Evolutionary conservation across 2,329 filamentous ascomycete species (phyloP).

Genomic region (Paracamarosporium sp.): DNA sequence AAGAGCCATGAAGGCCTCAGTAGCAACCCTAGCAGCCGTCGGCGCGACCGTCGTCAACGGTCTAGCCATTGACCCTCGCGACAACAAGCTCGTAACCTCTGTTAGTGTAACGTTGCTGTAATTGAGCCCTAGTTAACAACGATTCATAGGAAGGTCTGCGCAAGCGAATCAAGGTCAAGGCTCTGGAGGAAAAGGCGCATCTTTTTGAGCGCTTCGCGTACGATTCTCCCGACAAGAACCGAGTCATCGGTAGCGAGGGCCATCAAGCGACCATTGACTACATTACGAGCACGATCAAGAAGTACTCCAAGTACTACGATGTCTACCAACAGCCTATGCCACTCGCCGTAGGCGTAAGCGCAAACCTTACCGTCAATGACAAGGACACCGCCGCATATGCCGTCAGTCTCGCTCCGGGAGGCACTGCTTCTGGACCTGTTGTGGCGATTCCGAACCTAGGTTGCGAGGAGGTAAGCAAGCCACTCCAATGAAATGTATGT

Average conservation of each 20-base stretch:
- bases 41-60: slow-evolving; percentile 24
- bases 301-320: slow-evolving; percentile 46
- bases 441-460: slow-evolving; percentile 43
- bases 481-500: neutral
- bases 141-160: slow-evolving; percentile 30
- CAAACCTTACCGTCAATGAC: slow-evolving; percentile 38
- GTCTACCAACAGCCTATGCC: slow-evolving; percentile 39
- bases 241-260: slow-evolving; percentile 49
- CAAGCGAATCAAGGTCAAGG: slow-evolving; percentile 31
- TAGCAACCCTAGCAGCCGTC: slow-evolving; percentile 28
- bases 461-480: slow-evolving; percentile 39
- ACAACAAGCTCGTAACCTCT: slow-evolving; percentile 32
- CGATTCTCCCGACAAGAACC: slow-evolving; percentile 46
- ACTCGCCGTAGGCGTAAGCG: slow-evolving; percentile 29
- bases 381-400: slow-evolving; percentile 33
- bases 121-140: neutral
- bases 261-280: slow-evolving; percentile 50
- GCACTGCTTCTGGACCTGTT: slow-evolving; percentile 36
- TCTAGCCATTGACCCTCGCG: slow-evolving; percentile 28
- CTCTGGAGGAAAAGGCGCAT: slow-evolving; percentile 36
- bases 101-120: slow-evolving; percentile 13
- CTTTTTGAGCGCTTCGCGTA: slow-evolving; percentile 49
- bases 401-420: slow-evolving; percentile 38
- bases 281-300: slow-evolving; percentile 39
- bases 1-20: slow-evolving; percentile 26